Evolutionary conservation across 2,329 filamentous ascomycete species (phyloP).

Genomic region (Elsinoe batatas): DNA sequence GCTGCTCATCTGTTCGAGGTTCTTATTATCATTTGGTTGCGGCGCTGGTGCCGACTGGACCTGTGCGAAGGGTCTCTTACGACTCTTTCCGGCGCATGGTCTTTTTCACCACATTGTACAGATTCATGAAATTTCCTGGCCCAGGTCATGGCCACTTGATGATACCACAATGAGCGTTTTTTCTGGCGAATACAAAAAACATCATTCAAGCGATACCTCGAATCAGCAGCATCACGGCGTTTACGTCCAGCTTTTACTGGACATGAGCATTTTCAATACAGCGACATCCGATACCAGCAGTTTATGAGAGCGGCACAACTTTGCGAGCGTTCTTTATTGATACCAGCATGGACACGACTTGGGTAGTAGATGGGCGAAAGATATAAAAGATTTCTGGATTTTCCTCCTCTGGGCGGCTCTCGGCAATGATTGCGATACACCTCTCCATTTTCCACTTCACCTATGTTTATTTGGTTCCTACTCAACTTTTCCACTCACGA

Average conservation of each 20-base stretch:
- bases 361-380: slow-evolving; percentile 1
- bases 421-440: slow-evolving; percentile 11
- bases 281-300: slow-evolving; percentile 11
- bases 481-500: slow-evolving; percentile 9
- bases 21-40: slow-evolving; percentile 10
- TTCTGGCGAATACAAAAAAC: slow-evolving; percentile 3
- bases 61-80: slow-evolving; percentile 4
- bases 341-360: slow-evolving; percentile 9
- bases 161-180: slow-evolving; percentile 11
- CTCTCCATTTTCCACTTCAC: background rate
- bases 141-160: slow-evolving; percentile 11
- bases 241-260: background rate
- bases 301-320: background rate
- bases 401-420: slow-evolving; percentile 6
- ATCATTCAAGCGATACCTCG: slow-evolving; percentile 10
- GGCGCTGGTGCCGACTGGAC: background rate
- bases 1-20: slow-evolving; percentile 9
- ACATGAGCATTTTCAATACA: slow-evolving; percentile 8
- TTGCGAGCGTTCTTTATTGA: slow-evolving; percentile 8
- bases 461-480: background rate
- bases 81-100: slow-evolving; percentile 8
- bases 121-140: slow-evolving; percentile 16
- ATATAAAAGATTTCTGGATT: slow-evolving; percentile 10
- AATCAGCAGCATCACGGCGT: slow-evolving; percentile 12
- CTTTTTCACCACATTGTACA: slow-evolving; percentile 15